Base-by-base conservation (phyloP, 495 filamentous ascomycete species). In the Neurospora sp. region DNA sequence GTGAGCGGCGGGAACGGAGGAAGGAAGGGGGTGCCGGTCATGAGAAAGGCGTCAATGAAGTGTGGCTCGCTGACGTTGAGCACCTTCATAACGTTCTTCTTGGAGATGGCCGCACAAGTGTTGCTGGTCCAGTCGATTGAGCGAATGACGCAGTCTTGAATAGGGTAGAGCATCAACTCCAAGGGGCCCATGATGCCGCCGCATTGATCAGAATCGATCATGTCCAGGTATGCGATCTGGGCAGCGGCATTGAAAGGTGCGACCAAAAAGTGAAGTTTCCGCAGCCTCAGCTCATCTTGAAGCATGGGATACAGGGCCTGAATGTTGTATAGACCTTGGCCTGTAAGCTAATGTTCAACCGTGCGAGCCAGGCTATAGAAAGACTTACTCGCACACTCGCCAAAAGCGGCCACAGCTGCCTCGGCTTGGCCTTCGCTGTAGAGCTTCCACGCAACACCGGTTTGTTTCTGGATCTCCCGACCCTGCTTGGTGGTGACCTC, bases 161-260 rank as follows among this genome's bases (percentile, higher is more conserved):
- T 87, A 41, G 94, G 92, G 76, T 95, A 98, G 37, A 97, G 85
- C 73, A 99, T 88, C 20, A 93, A 83, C 79, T 98, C 94, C n/a
- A 94, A 89, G 3, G 93, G 88, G 40, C 93, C 94, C 81, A 91
- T 93, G 73, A 98, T 86, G 22, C 91, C 91, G 72, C 94, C 92
- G 71, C 92, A 86, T 69, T 91, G 87, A 44, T 89, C 87, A 37
- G 85, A 90, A 65, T 89, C 85, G 70, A 88, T 86, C 78, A 90
- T 88, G 72, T 91, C 88, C 70, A 97, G 89, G 79, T 96, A 94
- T 65, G 91, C 90, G 72, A 99, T 88, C 94, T 98, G 95, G 69
- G 94, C 92, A 73, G 92, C 90, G 61, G 95, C 93, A 77, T 90
- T 92, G 81, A 94, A 98, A 4, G 96, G 96, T 16, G 96, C 92